Percentiles rank a stretch among this genome's conserved stretches.
These are phyloP conservation scores for Ophiocordyceps polyrhachis-furcata DNA, from an alignment of 2,329 filamentous ascomycete genomes.

Conservation along the genomic window DNA sequence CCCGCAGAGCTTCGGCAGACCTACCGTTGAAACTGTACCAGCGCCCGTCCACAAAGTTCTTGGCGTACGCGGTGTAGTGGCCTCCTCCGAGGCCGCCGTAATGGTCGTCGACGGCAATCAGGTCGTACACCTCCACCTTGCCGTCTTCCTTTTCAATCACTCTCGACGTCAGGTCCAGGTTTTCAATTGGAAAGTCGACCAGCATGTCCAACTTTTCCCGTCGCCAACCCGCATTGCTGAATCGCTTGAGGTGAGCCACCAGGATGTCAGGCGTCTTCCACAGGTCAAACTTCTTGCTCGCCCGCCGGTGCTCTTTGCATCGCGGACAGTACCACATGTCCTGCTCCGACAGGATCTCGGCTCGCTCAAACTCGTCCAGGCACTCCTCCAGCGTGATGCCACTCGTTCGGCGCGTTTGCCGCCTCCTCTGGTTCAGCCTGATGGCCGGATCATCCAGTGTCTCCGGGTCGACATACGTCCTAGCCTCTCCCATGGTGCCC, in stretches of 20 bases:
- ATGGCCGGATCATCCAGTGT: slow-evolving; percentile 45
- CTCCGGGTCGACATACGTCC: slow-evolving; percentile 35
- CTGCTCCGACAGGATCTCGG: slow-evolving; percentile 82
- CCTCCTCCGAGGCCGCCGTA: slow-evolving; percentile 85
- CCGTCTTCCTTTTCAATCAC: slow-evolving; percentile 66
- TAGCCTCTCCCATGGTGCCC: slow-evolving; percentile 35
- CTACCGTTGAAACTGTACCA: slow-evolving; percentile 98
- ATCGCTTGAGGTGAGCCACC: slow-evolving; percentile 87
- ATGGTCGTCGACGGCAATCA: slow-evolving; percentile 93
- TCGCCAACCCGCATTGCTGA: slow-evolving; percentile 66
- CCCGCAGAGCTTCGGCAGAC: slow-evolving; percentile 8
- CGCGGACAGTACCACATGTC: slow-evolving; percentile 96
- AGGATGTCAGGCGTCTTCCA: slow-evolving; percentile 96
- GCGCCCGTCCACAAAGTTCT: slow-evolving; percentile 71
- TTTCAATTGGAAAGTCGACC: slow-evolving; percentile 81
- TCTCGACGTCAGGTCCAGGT: slow-evolving; percentile 61
- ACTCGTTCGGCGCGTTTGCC: slow-evolving; percentile 32
- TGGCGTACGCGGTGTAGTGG: slow-evolving; percentile 88
- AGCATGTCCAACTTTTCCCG: slow-evolving; percentile 81
- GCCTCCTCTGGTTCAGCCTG: slow-evolving; percentile 40
- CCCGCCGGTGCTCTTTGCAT: slow-evolving; percentile 83
- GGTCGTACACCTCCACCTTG: slow-evolving; percentile 72
- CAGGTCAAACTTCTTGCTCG: slow-evolving; percentile 89
- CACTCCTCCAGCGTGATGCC: slow-evolving; percentile 81
- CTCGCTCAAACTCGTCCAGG: slow-evolving; percentile 83